Evolutionary conservation across 306 rosid species (phyloP).

Genomic region (Castanospermum australe): DNA sequence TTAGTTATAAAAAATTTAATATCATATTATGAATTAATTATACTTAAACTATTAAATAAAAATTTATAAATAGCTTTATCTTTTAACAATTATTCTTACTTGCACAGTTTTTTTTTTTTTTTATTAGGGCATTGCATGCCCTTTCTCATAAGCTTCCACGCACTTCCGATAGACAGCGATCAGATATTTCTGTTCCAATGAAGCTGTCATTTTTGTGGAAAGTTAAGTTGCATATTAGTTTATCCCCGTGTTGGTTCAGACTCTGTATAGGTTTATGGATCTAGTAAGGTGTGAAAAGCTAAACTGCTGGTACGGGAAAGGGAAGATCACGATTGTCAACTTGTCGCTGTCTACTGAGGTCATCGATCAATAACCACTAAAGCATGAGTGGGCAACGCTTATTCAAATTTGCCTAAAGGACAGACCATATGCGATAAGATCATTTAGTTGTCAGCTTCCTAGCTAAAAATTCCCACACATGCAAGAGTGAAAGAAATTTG

Average conservation of each 20-base stretch:
- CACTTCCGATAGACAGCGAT: neutral
- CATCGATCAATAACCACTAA: conserved; percentile 20
- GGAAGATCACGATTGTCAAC: conserved; percentile 18
- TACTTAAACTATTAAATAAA: no score
- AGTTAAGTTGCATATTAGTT: neutral
- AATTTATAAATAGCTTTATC: no score
- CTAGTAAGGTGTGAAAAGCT: neutral
- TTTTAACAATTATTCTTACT: no score
- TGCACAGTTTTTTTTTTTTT: no score
- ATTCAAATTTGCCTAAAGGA: neutral
- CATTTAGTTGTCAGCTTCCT: conserved; percentile 23
- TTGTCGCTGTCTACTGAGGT: conserved; percentile 32
- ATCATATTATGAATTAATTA: no score
- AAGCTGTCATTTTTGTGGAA: neutral
- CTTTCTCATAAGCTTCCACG: neutral
- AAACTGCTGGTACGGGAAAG: neutral
- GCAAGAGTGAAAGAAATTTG: neutral
- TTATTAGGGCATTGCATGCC: neutral
- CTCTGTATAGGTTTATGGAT: neutral
- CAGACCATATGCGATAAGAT: conserved; percentile 17
- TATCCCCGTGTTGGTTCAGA: neutral
- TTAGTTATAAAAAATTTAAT: no score
- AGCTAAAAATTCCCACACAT: neutral
- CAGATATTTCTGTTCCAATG: neutral
- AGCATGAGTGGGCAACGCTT: neutral